These are phyloP conservation scores for Cercospora zeina DNA, from an alignment of 2,329 filamentous ascomycete genomes.

Conservation along the genomic window DNA sequence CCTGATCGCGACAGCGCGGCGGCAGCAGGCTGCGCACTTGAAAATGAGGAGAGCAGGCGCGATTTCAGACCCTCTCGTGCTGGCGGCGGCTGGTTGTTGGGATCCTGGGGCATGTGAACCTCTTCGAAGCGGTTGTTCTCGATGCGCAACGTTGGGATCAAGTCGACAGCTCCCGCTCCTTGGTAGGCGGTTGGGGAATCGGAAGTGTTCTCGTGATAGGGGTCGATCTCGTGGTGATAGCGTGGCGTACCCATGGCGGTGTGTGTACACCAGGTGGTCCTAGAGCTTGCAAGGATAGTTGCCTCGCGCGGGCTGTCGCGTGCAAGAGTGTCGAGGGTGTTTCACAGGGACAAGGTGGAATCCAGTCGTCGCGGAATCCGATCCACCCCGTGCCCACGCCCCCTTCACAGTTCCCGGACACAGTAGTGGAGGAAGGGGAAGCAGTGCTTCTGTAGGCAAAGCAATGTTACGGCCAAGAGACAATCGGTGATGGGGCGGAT, in stretches of 20 bases:
- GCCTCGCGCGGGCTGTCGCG: neutral
- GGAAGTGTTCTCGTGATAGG: conserved; percentile 15
- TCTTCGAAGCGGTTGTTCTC: conserved; percentile 17
- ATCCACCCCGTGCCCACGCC: neutral
- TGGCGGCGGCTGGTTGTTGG: conserved; percentile 19
- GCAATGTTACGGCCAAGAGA: neutral
- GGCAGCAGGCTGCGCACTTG: conserved; percentile 34
- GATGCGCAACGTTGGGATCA: conserved; percentile 17
- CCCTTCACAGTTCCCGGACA: neutral
- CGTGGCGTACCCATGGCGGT: conserved; percentile 19
- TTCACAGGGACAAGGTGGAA: conserved; percentile 1
- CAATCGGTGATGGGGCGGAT: conserved; percentile 4
- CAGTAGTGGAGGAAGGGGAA: neutral
- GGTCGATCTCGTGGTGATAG: conserved; percentile 14
- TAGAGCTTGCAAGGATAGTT: neutral
- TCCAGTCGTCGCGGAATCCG: neutral
- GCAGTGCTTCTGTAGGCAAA: neutral
- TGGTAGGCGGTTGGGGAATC: conserved; percentile 30
- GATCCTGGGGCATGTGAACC: conserved; percentile 20
- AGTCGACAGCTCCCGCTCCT: conserved; percentile 29
- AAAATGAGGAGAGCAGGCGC: conserved; percentile 33
- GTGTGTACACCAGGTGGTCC: conserved; percentile 11
- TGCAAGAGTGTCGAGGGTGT: conserved; percentile 5
- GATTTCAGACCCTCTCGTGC: conserved; percentile 33
- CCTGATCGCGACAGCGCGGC: conserved; percentile 36